Evolutionary conservation across 345 rosid species (phyloP).

Genomic region (Gossypium mustelinum): DNA sequence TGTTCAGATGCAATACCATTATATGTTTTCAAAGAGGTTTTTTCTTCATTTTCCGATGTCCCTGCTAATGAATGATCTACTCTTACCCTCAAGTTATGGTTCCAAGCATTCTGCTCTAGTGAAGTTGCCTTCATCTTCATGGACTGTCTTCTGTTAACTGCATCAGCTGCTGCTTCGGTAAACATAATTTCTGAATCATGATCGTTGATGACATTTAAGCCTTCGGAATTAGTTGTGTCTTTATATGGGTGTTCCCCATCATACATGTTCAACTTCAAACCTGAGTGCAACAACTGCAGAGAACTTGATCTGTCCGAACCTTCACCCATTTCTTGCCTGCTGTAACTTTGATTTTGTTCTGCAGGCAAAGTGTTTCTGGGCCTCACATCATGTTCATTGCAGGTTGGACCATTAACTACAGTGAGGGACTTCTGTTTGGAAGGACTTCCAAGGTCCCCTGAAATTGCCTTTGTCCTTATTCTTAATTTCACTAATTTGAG

Average conservation of each 20-base stretch:
- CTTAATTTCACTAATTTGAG: constrained; percentile 47
- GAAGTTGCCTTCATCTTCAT: constrained; percentile 52
- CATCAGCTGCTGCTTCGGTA: constrained; percentile 43
- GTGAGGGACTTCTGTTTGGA: constrained; percentile 31
- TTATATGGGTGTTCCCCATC: constrained; percentile 19
- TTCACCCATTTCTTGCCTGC: constrained; percentile 23
- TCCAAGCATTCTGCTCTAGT: constrained; percentile 31
- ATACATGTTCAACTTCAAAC: constrained; percentile 18
- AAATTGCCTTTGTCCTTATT: constrained; percentile 44
- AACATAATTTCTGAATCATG: constrained; percentile 27
- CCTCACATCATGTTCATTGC: constrained; percentile 26
- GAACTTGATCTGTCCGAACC: constrained; percentile 30
- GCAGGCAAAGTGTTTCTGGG: constrained; percentile 17
- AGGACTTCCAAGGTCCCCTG: constrained; percentile 32
- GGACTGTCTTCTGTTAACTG: constrained; percentile 61
- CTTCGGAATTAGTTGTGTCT: constrained; percentile 21
- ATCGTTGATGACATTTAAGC: constrained; percentile 23
- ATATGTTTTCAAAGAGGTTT: constrained; percentile 28
- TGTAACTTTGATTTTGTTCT: constrained; percentile 13
- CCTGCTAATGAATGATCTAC: constrained; percentile 36
- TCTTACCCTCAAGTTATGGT: constrained; percentile 29
- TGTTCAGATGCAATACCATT: constrained; percentile 44
- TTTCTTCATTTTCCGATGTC: constrained; percentile 35
- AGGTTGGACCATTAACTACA: constrained; percentile 30
- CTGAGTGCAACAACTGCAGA: constrained; percentile 16